Percentiles rank a stretch among this genome's conserved stretches.
These are phyloP conservation scores for Casuarina glauca DNA, from an alignment of 306 rosid species.

Conservation along the genomic window DNA sequence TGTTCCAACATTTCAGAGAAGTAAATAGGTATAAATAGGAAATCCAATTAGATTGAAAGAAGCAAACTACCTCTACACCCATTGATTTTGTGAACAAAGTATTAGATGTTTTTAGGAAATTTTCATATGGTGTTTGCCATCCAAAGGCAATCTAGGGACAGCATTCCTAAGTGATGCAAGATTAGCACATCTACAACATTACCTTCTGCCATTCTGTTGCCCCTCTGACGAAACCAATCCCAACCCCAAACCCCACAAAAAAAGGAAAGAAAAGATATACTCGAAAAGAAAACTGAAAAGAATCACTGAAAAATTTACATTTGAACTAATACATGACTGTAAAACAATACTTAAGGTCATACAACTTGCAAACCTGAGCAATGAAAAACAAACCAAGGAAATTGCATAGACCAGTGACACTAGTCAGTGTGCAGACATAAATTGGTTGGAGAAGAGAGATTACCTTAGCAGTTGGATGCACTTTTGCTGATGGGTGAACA, in stretches of 20 bases:
- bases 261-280: neutral
- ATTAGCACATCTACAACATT: neutral
- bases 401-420: neutral
- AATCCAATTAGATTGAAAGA: neutral
- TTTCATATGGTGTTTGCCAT: neutral
- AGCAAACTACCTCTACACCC: conserved; percentile 6
- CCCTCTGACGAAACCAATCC: neutral
- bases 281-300: neutral
- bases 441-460: conserved; percentile 8
- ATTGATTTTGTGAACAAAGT: neutral
- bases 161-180: neutral
- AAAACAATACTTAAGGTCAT: neutral
- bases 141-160: neutral
- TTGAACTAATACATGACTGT: neutral
- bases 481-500: conserved; percentile 93
- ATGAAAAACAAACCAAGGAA: neutral
- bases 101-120: neutral
- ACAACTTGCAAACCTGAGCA: neutral
- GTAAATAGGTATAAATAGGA: neutral
- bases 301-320: neutral
- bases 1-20: conserved; percentile 36
- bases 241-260: neutral
- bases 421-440: conserved; percentile 1
- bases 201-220: no score
- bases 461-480: conserved; percentile 94